Evolutionary conservation across 352 stramenopile species (phyloP).

Genomic region (Albugo candida): DNA sequence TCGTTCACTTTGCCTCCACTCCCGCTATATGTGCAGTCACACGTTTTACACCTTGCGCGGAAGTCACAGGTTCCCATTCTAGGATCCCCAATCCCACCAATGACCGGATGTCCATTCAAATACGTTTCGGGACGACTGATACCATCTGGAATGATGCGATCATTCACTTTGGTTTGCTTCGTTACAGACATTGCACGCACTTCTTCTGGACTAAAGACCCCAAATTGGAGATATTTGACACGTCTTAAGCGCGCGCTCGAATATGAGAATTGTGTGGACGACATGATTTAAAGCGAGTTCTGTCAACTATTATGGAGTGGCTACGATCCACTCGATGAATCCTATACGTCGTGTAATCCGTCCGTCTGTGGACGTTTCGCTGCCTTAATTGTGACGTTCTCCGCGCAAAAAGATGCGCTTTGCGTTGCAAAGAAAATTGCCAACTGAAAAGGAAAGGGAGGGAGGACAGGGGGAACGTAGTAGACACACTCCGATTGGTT

Average conservation of each 20-base stretch:
- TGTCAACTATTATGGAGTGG: too few relatives aligned
- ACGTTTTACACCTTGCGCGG: conserved; percentile 78
- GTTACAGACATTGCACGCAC: conserved; percentile 93
- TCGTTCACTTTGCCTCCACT: conserved; percentile 89
- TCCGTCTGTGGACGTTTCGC: too few relatives aligned
- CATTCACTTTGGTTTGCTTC: conserved; percentile 94
- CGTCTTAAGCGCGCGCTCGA: conserved; percentile 84
- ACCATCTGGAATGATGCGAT: conserved; percentile 88
- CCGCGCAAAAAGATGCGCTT: too few relatives aligned
- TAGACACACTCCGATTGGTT: too few relatives aligned
- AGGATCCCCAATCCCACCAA: conserved; percentile 96
- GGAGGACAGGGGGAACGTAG: too few relatives aligned
- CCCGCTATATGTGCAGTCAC: conserved; percentile 82
- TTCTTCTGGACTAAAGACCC: conserved; percentile 94
- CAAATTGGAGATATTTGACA: conserved; percentile 97
- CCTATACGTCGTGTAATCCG: too few relatives aligned
- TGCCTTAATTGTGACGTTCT: too few relatives aligned
- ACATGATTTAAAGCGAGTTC: conserved; percentile 15
- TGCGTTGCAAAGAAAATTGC: too few relatives aligned
- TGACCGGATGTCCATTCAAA: conserved; percentile 89
- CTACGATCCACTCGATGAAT: too few relatives aligned
- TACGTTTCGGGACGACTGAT: conserved; percentile 83
- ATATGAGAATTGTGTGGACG: conserved; percentile 89
- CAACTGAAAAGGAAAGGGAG: too few relatives aligned
- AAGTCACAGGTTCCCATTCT: conserved; percentile 91